Conservation (phyloP, 192 early-diverging fungal genomes). For the Fimicolochytrium jonesii region DNA sequence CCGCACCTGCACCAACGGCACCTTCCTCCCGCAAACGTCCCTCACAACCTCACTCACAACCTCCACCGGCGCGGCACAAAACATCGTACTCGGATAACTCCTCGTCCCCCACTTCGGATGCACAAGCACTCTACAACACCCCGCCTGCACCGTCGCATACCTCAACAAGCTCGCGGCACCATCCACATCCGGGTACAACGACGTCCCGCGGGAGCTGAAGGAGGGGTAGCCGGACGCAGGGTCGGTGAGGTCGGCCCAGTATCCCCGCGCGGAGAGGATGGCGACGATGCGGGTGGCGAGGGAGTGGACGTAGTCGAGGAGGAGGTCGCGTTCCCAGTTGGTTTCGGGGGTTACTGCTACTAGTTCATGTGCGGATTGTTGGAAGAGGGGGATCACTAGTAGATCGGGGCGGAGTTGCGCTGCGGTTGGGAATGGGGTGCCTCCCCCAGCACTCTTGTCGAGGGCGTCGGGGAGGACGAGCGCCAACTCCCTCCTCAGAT, state of each 20-base stretch:
- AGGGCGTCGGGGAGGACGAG: conserved; percentile 61
- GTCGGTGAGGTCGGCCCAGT: conserved; percentile 91
- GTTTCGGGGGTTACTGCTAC: conserved; percentile 65
- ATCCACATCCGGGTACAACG: conserved; percentile 86
- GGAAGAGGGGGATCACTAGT: conserved; percentile 78
- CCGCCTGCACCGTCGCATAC: conserved; percentile 73
- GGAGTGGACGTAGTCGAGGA: conserved; percentile 66
- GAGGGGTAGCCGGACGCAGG: conserved; percentile 82
- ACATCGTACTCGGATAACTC: conserved; percentile 84
- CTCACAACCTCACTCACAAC: conserved; percentile 30
- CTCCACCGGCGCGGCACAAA: conserved; percentile 69
- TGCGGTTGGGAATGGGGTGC: too few relatives aligned
- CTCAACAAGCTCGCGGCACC: conserved; percentile 69
- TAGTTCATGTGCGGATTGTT: conserved; percentile 71
- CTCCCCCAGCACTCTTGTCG: neutral
- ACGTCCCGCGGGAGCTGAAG: conserved; percentile 64
- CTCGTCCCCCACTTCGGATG: conserved; percentile 90
- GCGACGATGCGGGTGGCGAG: conserved; percentile 63
- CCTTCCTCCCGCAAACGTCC: neutral
- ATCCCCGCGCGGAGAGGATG: conserved; percentile 48
- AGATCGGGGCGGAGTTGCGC: conserved; percentile 44
- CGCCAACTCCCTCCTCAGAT: conserved; percentile 55
- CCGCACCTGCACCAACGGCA: too few relatives aligned
- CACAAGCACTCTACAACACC: conserved; percentile 76
- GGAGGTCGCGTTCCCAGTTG: conserved; percentile 75